phyloP scores from a whole-genome alignment of 2,329 filamentous ascomycete species.

The Penicillium verrucosum region DNA sequence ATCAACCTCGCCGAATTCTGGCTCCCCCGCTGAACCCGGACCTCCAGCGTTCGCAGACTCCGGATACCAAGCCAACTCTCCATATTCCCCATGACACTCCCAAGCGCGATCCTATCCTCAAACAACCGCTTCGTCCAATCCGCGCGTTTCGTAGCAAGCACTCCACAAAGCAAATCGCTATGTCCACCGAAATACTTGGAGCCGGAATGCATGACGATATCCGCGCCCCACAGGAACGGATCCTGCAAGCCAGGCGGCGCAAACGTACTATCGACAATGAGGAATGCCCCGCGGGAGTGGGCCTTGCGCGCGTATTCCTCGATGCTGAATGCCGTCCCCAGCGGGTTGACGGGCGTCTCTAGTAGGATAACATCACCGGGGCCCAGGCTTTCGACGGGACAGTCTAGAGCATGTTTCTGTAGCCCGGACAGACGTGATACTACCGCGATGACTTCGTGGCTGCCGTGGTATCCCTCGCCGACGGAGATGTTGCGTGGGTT shows the following conservation, averaged over 20 bases:
- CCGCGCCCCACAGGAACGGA: constrained; percentile 73
- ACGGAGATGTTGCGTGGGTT: constrained; percentile 82
- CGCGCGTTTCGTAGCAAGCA: constrained; percentile 59
- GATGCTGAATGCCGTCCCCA: constrained; percentile 72
- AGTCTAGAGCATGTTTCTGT: constrained; percentile 67
- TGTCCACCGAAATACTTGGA: constrained; percentile 96
- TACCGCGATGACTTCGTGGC: constrained; percentile 77
- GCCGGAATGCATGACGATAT: constrained; percentile 86
- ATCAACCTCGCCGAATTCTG: constrained; percentile 67
- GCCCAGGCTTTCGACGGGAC: constrained; percentile 60
- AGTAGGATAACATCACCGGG: constrained; percentile 73
- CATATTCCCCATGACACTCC: constrained; percentile 77
- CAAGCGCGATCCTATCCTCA: constrained; percentile 68
- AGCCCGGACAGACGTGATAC: constrained; percentile 73
- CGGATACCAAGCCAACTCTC: constrained; percentile 89
- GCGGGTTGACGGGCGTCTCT: constrained; percentile 89
- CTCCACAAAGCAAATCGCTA: constrained; percentile 85
- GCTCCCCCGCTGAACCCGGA: constrained; percentile 74
- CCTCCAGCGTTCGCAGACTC: constrained; percentile 75
- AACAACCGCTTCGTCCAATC: constrained; percentile 59
- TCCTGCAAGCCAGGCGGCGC: constrained; percentile 86
- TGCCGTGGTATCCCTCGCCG: constrained; percentile 84
- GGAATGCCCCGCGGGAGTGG: constrained; percentile 58
- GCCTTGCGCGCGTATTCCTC: constrained; percentile 66
- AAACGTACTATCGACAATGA: constrained; percentile 86